Evolutionary conservation across 306 rosid genomes (phyloP), one percentile per base, ranked within the genome.

Genomic region (Leucaena leucocephala): DNA sequence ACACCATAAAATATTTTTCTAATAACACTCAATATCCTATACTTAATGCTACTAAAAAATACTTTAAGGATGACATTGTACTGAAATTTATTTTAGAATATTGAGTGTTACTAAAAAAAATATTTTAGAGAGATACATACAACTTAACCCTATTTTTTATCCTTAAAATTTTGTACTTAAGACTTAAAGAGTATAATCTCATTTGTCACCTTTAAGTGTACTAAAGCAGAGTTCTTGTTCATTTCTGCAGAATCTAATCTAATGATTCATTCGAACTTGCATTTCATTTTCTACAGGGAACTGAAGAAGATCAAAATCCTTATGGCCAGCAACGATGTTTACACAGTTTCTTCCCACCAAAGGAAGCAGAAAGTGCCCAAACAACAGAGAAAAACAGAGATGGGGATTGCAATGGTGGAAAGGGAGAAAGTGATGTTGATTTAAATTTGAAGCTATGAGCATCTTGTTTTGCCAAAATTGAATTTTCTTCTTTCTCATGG

Each of bases 381-480:
- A 71, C 89, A 83, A 49, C 80, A 68, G 39, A 82, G 35, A 33
- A 7, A 21, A 34, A 38, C 50, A 82, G 45, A 48, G 43, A 57
- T 65, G 74, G 74, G 89, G 82, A 82, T 78, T 61, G 48, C 72
- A 64, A 79, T 73, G 88, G 68, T 63, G 44, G 75, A 45, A 87
- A 59, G 50, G 82, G 69, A 82, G 91, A 84, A 82, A 81, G 39
- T 81, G 81, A 39, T 79, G 75, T 90, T 71, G 98, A 93, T 85
- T 95, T 93, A 59, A 90, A 82, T 79, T 85, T 93, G 87, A 93
- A 85, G 84, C 83, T 93, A 64, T 91, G 84, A 87, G 82, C 55
- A 76, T 63, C 68, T 63, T 35, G 12, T 8, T 50, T 64, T 33
- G 22, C 44, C 42, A 77, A 59, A 74, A 49, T 49, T 40, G 6